Evolutionary conservation across 2,329 filamentous ascomycete species (phyloP).

Genomic region (Meredithiella fracta): DNA sequence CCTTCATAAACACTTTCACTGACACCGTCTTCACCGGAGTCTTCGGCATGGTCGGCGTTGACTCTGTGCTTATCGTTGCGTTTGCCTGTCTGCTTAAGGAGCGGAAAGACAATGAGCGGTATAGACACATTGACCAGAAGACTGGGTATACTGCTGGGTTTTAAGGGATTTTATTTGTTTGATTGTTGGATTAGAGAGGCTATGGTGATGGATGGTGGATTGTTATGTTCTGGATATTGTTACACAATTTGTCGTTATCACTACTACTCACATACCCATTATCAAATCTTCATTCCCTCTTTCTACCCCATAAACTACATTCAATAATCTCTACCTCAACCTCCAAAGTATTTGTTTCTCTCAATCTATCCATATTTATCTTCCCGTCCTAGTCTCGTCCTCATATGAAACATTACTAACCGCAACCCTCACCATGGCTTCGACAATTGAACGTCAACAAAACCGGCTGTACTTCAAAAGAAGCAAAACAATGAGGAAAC

Average conservation of each 20-base stretch:
- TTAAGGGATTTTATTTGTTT: constrained; percentile 21
- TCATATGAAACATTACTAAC: too few relatives aligned
- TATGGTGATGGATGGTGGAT: too few relatives aligned
- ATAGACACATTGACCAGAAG: constrained; percentile 71
- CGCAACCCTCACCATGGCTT: not conserved
- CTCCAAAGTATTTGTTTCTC: too few relatives aligned
- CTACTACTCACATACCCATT: not conserved
- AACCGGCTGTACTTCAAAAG: not conserved
- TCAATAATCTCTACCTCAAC: too few relatives aligned
- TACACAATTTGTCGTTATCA: not conserved
- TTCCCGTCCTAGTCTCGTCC: too few relatives aligned
- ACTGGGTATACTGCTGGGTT: constrained; percentile 32
- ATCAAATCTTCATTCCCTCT: not conserved
- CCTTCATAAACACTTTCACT: constrained; percentile 53
- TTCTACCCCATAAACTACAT: not conserved
- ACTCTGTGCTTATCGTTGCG: constrained; percentile 51
- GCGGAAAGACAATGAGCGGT: constrained; percentile 62
- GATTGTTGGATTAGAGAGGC: not conserved
- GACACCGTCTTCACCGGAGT: constrained; percentile 63
- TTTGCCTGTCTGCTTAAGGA: constrained; percentile 66
- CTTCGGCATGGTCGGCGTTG: constrained; percentile 62
- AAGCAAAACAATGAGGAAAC: not conserved
- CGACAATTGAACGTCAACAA: not conserved
- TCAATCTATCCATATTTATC: too few relatives aligned
- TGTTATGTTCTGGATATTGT: not conserved